Evolutionary conservation across 106 monocot genomes (phyloP).

Genomic region (Ottelia alismoides): DNA sequence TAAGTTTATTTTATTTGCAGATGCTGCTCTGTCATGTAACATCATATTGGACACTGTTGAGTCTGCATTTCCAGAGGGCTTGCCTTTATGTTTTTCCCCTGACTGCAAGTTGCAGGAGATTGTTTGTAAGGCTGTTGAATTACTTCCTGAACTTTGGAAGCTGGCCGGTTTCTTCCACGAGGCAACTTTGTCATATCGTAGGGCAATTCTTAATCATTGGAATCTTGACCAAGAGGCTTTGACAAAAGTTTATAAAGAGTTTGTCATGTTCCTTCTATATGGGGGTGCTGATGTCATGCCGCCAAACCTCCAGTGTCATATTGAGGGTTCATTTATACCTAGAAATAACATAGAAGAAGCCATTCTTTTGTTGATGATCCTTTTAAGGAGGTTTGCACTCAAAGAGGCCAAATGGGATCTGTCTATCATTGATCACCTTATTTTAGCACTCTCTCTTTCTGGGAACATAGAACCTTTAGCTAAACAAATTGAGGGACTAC

Average conservation of each 20-base stretch:
- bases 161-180: slow-evolving; percentile 40
- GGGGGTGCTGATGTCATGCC: slow-evolving; percentile 65
- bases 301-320: slow-evolving; percentile 47
- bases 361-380: slow-evolving; percentile 70
- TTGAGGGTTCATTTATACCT: slow-evolving; percentile 61
- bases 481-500: slow-evolving; percentile 41
- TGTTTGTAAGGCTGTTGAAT: slow-evolving; percentile 47
- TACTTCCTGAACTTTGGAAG: slow-evolving; percentile 80
- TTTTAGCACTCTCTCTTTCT: slow-evolving; percentile 68
- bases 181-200: slow-evolving; percentile 51
- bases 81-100: slow-evolving; percentile 28
- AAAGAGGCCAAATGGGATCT: slow-evolving; percentile 60
- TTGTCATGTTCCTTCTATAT: slow-evolving; percentile 87
- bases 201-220: slow-evolving; percentile 62
- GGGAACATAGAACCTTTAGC: slow-evolving; percentile 46
- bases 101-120: slow-evolving; percentile 68
- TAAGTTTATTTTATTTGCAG: slow-evolving; percentile 27
- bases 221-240: slow-evolving; percentile 38
- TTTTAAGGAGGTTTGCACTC: slow-evolving; percentile 44
- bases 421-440: slow-evolving; percentile 68
- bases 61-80: slow-evolving; percentile 51
- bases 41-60: slow-evolving; percentile 64
- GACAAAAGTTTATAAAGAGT: slow-evolving; percentile 64
- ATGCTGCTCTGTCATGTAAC: slow-evolving; percentile 75
- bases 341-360: slow-evolving; percentile 84